Evolutionary conservation across 192 early-diverging fungal species (phyloP).

Genomic region (Coemansia asiatica): DNA sequence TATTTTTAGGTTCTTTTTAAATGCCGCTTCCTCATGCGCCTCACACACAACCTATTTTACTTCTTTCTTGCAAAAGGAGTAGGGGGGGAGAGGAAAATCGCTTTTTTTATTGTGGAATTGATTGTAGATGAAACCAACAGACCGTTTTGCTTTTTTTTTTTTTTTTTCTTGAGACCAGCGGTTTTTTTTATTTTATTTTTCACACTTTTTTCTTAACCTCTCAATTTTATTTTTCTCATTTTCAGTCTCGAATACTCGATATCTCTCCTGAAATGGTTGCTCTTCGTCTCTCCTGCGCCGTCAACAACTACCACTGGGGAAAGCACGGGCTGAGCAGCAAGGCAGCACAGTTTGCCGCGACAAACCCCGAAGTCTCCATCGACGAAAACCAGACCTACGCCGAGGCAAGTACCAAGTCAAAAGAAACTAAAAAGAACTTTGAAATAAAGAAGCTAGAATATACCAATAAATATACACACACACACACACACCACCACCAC

Average conservation of each 20-base stretch:
- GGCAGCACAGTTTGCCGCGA: constrained; percentile 80
- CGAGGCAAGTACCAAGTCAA: constrained; percentile 59
- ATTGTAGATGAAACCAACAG: neutral
- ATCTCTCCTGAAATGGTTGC: constrained; percentile 21
- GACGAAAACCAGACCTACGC: constrained; percentile 79
- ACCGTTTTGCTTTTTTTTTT: neutral
- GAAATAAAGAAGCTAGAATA: neutral
- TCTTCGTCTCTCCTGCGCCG: constrained; percentile 66
- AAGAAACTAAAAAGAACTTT: neutral
- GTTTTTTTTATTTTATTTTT: neutral
- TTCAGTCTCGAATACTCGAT: no score
- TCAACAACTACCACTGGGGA: constrained; percentile 97
- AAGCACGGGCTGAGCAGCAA: constrained; percentile 77
- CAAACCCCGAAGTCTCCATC: constrained; percentile 58
- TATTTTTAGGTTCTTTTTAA: no score
- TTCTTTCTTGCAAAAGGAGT: no score
- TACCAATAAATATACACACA: neutral
- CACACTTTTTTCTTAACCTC: neutral
- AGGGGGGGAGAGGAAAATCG: neutral
- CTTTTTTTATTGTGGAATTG: neutral
- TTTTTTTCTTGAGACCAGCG: no score
- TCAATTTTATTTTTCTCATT: neutral
- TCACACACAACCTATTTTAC: no score
- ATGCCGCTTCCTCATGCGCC: no score
- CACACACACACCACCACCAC: neutral